Conservation (phyloP, 2,329 filamentous ascomycete species). For the Raffaelea arxii region DNA sequence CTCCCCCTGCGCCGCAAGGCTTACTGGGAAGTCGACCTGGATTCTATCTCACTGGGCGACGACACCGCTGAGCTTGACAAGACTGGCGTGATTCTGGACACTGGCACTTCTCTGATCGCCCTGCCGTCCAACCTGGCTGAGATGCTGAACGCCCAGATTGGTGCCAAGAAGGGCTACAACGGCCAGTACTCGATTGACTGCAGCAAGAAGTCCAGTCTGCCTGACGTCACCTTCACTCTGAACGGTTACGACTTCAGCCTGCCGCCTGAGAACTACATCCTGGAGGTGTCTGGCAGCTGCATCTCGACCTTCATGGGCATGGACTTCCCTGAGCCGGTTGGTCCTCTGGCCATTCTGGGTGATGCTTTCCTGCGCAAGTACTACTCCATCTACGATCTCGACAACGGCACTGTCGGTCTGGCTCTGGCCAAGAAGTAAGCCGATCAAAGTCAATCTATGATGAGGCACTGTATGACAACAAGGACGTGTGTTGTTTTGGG, state of each 20-base stretch:
- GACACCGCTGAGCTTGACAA: conserved; percentile 81
- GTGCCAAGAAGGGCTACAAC: conserved; percentile 94
- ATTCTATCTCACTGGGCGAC: conserved; percentile 82
- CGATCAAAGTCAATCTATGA: no score
- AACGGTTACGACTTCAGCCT: conserved; percentile 92
- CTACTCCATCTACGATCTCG: conserved; percentile 96
- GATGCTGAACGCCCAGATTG: conserved; percentile 94
- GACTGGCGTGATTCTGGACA: conserved; percentile 96
- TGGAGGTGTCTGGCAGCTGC: conserved; percentile 90
- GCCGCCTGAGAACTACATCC: conserved; percentile 80
- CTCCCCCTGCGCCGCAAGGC: conserved; percentile 96
- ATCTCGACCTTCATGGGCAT: conserved; percentile 98
- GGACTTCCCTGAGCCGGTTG: conserved; percentile 79
- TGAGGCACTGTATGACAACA: no score
- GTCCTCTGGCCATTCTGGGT: conserved; percentile 89
- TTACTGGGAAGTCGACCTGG: conserved; percentile 98
- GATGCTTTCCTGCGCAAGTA: conserved; percentile 76
- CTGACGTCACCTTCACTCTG: conserved; percentile 86
- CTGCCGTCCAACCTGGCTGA: conserved; percentile 86
- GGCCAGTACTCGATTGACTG: conserved; percentile 96
- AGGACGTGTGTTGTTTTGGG: background rate
- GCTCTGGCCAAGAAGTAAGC: conserved; percentile 61
- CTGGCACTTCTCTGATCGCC: conserved; percentile 93
- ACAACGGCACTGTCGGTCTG: conserved; percentile 78
- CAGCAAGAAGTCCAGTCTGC: conserved; percentile 68